phyloP scores from a whole-genome alignment of 1,139 yeast species.

The Groenewaldozyma sp. region DNA sequence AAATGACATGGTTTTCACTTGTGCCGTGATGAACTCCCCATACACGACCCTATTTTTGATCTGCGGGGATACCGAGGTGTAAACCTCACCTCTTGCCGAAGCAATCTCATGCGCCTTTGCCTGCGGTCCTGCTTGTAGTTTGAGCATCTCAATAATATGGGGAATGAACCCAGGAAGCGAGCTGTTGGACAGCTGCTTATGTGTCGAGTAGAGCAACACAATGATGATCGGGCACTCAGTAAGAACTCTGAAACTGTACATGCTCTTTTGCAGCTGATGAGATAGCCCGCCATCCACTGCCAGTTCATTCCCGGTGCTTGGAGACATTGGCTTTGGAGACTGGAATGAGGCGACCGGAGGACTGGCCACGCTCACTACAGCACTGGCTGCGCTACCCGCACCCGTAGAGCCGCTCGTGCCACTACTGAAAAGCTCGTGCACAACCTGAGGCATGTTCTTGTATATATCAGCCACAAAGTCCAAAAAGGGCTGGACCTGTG shows the following conservation, averaged over 20 bases:
- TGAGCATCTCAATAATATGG: slow-evolving; percentile 63
- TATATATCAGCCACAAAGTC: slow-evolving; percentile 69
- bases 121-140: slow-evolving; percentile 68
- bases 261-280: slow-evolving; percentile 41
- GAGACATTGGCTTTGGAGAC: slow-evolving; percentile 37
- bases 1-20: slow-evolving; percentile 93
- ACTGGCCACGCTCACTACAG: slow-evolving; percentile 13
- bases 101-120: slow-evolving; percentile 58
- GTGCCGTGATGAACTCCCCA: slow-evolving; percentile 89
- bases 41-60: slow-evolving; percentile 71
- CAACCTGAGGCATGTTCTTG: slow-evolving; percentile 70
- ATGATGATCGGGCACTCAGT: slow-evolving; percentile 97
- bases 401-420: slow-evolving; percentile 16
- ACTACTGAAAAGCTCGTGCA: slow-evolving; percentile 56
- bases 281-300: slow-evolving; percentile 32
- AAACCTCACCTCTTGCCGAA: slow-evolving; percentile 44
- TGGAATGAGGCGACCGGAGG: slow-evolving; percentile 26
- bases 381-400: slow-evolving; percentile 11
- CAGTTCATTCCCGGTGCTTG: slow-evolving; percentile 31
- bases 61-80: slow-evolving; percentile 50
- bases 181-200: slow-evolving; percentile 62
- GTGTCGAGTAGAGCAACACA: slow-evolving; percentile 83
- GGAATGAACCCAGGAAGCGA: slow-evolving; percentile 76
- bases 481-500: slow-evolving; percentile 71
- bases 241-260: slow-evolving; percentile 78